phyloP scores from a whole-genome alignment of 2,329 filamentous ascomycete species.

The Graphilbum sp. region DNA sequence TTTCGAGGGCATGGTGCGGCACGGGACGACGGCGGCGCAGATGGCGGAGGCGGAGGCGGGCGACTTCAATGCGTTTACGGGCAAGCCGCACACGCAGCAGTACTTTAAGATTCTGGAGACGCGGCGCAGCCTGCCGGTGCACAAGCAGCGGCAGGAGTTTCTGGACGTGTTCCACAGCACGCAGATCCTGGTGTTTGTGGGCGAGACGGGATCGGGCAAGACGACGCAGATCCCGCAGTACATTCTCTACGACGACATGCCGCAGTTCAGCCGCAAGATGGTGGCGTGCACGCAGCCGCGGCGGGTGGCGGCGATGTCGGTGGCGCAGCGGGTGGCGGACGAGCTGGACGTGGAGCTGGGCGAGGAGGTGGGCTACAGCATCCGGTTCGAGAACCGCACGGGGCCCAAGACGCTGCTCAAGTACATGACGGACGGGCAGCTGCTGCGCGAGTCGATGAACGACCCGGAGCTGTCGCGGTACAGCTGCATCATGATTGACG shows the following conservation, averaged over 20 bases:
- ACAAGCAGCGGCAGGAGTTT: slow-evolving; percentile 90
- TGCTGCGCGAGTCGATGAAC: slow-evolving; percentile 90
- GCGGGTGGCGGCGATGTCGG: slow-evolving; percentile 96
- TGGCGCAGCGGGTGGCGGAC: slow-evolving; percentile 91
- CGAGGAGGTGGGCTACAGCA: slow-evolving; percentile 94
- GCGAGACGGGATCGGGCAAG: slow-evolving; percentile 98
- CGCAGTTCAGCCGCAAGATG: slow-evolving; percentile 71
- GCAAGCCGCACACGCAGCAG: slow-evolving; percentile 55
- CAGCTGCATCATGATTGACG: slow-evolving; percentile 95
- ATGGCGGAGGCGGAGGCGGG: slow-evolving; percentile 63
- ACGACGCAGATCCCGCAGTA: slow-evolving; percentile 98
- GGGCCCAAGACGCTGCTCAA: slow-evolving; percentile 80
- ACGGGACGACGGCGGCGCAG: slow-evolving; percentile 63
- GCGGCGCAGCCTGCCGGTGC: slow-evolving; percentile 73
- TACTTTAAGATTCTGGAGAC: slow-evolving; percentile 84
- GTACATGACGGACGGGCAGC: slow-evolving; percentile 99
- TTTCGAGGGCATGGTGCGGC: slow-evolving; percentile 54
- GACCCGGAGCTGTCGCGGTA: slow-evolving; percentile 85
- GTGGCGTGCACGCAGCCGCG: slow-evolving; percentile 95
- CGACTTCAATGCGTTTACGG: slow-evolving; percentile 74
- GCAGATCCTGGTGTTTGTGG: slow-evolving; percentile 95
- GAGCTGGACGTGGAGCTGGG: slow-evolving; percentile 90
- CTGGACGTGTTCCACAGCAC: slow-evolving; percentile 80
- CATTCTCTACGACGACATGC: slow-evolving; percentile 90
- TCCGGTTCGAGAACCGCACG: slow-evolving; percentile 95